These are phyloP conservation scores for Calonectria multiphialidica DNA, from an alignment of 2,329 filamentous ascomycete species.

Conservation along the genomic window DNA sequence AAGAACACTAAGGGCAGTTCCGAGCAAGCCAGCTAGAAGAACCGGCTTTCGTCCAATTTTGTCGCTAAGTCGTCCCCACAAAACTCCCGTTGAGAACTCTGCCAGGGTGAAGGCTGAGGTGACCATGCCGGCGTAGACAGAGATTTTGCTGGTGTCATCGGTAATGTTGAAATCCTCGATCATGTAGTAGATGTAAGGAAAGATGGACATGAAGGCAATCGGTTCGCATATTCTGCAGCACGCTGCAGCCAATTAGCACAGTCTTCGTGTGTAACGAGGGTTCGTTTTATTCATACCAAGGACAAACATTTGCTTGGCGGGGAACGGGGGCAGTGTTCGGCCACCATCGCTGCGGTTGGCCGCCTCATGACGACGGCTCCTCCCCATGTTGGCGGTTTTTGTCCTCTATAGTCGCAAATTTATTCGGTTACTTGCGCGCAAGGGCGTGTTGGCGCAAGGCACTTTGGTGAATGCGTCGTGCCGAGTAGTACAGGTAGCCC, in stretches of 20 bases:
- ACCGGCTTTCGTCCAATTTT: slow-evolving; percentile 93
- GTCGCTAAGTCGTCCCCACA: slow-evolving; percentile 96
- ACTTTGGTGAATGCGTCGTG: not conserved
- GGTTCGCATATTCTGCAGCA: slow-evolving; percentile 97
- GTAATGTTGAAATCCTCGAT: slow-evolving; percentile 91
- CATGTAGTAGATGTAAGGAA: slow-evolving; percentile 99
- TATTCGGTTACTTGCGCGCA: slow-evolving; percentile 7
- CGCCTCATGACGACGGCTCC: slow-evolving; percentile 39
- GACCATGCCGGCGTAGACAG: slow-evolving; percentile 94
- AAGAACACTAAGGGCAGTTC: slow-evolving; percentile 92
- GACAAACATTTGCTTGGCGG: slow-evolving; percentile 63
- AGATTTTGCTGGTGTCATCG: slow-evolving; percentile 81
- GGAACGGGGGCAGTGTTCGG: slow-evolving; percentile 49
- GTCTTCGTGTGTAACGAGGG: not conserved
- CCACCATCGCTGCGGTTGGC: slow-evolving; percentile 37
- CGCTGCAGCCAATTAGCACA: slow-evolving; percentile 62
- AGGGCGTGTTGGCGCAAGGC: not conserved
- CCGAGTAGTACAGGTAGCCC: not conserved
- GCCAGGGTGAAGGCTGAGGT: slow-evolving; percentile 96
- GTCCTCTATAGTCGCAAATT: slow-evolving; percentile 1
- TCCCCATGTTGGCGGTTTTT: slow-evolving; percentile 44
- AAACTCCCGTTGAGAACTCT: slow-evolving; percentile 90
- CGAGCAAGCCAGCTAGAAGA: slow-evolving; percentile 87
- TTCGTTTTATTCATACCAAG: slow-evolving; percentile 53
- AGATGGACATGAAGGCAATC: slow-evolving; percentile 99